phyloP scores from a whole-genome alignment of 164 flowering plant genomes.

The Stephania cephalantha region DNA sequence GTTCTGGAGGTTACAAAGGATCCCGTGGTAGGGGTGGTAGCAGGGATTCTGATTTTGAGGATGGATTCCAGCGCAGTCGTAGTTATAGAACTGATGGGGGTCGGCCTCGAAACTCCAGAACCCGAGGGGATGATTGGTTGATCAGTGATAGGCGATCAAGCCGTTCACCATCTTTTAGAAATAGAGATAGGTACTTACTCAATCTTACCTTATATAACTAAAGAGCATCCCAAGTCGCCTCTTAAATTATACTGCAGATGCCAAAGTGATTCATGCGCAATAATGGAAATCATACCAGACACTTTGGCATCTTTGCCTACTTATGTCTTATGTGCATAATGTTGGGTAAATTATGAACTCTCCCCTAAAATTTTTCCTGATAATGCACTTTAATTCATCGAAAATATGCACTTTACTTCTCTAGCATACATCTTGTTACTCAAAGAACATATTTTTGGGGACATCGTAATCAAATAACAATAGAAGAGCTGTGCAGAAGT shows the following conservation, averaged over 20 bases:
- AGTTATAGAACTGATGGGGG: conserved; percentile 36
- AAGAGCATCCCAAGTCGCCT: background rate
- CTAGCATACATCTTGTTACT: no score
- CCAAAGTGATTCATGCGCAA: no score
- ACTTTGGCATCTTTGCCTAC: no score
- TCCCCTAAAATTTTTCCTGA: no score
- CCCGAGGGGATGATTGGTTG: conserved; percentile 67
- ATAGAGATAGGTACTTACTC: conserved; percentile 50
- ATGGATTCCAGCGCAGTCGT: conserved; percentile 45
- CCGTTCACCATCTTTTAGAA: conserved; percentile 42
- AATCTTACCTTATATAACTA: background rate
- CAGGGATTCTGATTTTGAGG: conserved; percentile 39
- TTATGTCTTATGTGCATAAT: no score
- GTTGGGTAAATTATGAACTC: no score
- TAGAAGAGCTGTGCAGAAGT: no score
- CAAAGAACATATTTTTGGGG: no score
- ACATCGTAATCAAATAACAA: no score
- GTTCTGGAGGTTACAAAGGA: conserved; percentile 39
- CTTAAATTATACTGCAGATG: background rate
- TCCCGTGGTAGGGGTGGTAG: conserved; percentile 51
- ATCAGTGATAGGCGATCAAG: conserved; percentile 52
- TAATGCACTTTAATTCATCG: no score
- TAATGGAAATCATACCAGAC: no score
- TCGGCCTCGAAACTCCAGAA: conserved; percentile 45
- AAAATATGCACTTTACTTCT: no score